Evolutionary conservation across 2,329 filamentous ascomycete genomes (phyloP).

Genomic region (Didymellaceae sp.): DNA sequence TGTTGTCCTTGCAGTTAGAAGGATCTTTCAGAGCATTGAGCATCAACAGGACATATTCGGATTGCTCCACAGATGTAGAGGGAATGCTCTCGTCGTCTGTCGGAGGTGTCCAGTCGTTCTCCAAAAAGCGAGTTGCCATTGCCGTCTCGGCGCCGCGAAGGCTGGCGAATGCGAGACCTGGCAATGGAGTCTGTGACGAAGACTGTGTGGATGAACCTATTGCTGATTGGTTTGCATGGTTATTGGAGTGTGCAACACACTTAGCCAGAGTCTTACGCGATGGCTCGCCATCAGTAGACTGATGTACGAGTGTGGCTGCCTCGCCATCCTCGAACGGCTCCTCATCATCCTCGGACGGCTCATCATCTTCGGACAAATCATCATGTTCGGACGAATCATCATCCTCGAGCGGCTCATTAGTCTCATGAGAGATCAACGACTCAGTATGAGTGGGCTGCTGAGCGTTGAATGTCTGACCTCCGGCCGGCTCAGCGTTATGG

Average conservation of each 20-base stretch:
- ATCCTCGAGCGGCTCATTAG: too few relatives aligned
- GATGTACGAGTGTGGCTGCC: too few relatives aligned
- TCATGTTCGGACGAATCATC: too few relatives aligned
- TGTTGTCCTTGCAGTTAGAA: conserved; percentile 11
- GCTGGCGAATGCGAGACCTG: not conserved
- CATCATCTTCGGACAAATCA: too few relatives aligned
- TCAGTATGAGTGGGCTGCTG: not conserved
- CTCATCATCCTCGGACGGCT: too few relatives aligned
- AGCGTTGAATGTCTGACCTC: not conserved
- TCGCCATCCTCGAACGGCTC: too few relatives aligned
- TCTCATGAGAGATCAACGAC: not conserved
- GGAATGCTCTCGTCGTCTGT: conserved; percentile 14
- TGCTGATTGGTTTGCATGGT: not conserved
- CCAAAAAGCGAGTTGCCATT: conserved; percentile 2
- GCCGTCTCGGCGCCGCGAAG: conserved; percentile 1
- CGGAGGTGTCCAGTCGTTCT: conserved; percentile 4
- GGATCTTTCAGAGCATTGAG: conserved; percentile 12
- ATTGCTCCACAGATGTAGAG: not conserved
- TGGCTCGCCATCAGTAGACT: too few relatives aligned
- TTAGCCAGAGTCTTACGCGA: too few relatives aligned
- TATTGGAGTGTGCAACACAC: too few relatives aligned
- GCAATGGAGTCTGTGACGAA: not conserved
- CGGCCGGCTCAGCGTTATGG: not conserved
- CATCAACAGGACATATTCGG: conserved; percentile 7
- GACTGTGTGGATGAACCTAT: too few relatives aligned